phyloP scores from a whole-genome alignment of 1,139 yeast species.

The Scheffersomyces lignicola region DNA sequence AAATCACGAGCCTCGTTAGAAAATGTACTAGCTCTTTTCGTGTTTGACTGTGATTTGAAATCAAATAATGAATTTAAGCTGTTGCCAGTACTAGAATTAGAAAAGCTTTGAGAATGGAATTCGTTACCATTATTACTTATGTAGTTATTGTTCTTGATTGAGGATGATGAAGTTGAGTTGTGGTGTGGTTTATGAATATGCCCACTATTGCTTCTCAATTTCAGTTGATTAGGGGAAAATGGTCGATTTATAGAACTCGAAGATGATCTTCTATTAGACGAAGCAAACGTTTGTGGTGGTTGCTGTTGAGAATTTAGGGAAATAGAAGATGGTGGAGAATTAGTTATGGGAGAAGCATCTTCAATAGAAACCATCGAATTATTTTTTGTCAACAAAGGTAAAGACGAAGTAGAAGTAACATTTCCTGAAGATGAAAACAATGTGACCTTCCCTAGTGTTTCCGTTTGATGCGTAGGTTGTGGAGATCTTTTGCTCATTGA shows the following conservation, averaged over 20 bases:
- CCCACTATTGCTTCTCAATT: slow-evolving; percentile 27
- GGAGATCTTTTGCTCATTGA: neutral
- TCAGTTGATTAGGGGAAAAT: slow-evolving; percentile 16
- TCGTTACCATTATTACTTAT: neutral
- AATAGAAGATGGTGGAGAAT: slow-evolving; percentile 14
- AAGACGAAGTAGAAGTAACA: slow-evolving; percentile 7
- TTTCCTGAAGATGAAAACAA: slow-evolving; percentile 5
- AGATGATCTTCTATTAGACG: slow-evolving; percentile 18
- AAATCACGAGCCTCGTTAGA: too few relatives aligned
- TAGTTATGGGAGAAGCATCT: slow-evolving; percentile 21
- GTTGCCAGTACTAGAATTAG: neutral
- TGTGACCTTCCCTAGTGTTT: neutral
- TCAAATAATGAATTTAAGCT: slow-evolving; percentile 2
- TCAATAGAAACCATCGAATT: slow-evolving; percentile 15
- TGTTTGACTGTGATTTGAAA: too few relatives aligned
- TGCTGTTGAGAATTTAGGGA: slow-evolving; percentile 12
- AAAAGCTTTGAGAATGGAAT: slow-evolving; percentile 1
- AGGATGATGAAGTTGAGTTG: slow-evolving; percentile 5
- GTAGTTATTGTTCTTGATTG: neutral
- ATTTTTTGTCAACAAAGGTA: slow-evolving; percentile 1
- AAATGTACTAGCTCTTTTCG: too few relatives aligned
- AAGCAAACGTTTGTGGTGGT: slow-evolving; percentile 7
- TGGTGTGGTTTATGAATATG: slow-evolving; percentile 33
- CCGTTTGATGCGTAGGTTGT: neutral
- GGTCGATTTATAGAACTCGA: slow-evolving; percentile 11